These are phyloP conservation scores for Erodium maritimum DNA, from an alignment of 345 rosid genomes.

Conservation along the genomic window DNA sequence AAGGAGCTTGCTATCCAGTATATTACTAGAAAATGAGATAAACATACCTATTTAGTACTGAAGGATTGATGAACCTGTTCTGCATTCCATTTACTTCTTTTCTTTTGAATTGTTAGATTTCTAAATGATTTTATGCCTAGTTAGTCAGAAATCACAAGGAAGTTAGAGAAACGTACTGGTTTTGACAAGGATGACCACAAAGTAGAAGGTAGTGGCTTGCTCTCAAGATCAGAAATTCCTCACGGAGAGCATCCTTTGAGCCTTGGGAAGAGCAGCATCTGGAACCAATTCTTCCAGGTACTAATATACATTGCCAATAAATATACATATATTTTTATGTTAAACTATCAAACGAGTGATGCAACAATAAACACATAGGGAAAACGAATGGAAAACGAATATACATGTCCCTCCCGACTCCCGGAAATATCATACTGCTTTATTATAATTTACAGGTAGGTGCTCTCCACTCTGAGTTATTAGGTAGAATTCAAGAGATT, in stretches of 20 bases:
- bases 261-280: constrained; percentile 79
- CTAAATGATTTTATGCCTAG: constrained; percentile 71
- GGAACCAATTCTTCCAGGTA: constrained; percentile 97
- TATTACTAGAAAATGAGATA: too few relatives aligned
- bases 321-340: neutral
- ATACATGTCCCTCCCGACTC: neutral
- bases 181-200: constrained; percentile 32
- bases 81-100: constrained; percentile 7
- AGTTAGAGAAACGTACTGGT: constrained; percentile 47
- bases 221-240: constrained; percentile 65
- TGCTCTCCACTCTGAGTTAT: neutral
- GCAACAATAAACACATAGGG: neutral
- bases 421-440: neutral
- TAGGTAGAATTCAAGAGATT: neutral
- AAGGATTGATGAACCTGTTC: neutral
- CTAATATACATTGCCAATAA: neutral
- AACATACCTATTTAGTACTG: too few relatives aligned
- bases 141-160: constrained; percentile 89
- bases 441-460: neutral
- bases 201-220: constrained; percentile 43
- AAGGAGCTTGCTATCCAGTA: neutral
- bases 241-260: constrained; percentile 95
- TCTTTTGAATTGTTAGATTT: constrained; percentile 17
- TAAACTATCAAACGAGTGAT: neutral
- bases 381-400: neutral